Conservation (phyloP, 1,139 yeast genomes). For the Groenewaldozyma auringiensis region DNA sequence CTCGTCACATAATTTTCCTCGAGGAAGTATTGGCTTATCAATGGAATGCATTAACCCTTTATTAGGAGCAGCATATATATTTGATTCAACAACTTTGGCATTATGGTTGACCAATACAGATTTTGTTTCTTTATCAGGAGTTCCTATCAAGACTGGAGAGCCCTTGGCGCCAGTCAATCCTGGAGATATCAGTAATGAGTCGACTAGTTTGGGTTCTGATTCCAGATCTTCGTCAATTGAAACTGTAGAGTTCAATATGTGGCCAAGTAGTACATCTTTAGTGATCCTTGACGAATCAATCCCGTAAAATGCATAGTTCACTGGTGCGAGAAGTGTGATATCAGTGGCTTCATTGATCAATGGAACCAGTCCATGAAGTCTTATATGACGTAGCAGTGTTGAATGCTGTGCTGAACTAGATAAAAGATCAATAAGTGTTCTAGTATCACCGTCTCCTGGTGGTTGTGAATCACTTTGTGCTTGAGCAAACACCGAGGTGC, state of each 20-base stretch:
- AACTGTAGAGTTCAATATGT: constrained; percentile 28
- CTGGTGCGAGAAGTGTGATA: constrained; percentile 76
- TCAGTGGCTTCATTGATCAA: constrained; percentile 55
- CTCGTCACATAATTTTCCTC: constrained; percentile 39
- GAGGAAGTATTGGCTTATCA: constrained; percentile 42
- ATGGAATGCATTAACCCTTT: constrained; percentile 71
- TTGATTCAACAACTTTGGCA: constrained; percentile 51
- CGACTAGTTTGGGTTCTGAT: constrained; percentile 1
- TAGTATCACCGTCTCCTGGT: constrained; percentile 7
- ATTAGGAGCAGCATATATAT: constrained; percentile 59
- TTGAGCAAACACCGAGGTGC: background rate
- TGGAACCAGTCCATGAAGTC: constrained; percentile 62
- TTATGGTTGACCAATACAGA: constrained; percentile 18
- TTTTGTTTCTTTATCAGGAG: background rate
- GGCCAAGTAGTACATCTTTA: constrained; percentile 29
- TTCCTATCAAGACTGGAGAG: constrained; percentile 6
- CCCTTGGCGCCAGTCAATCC: constrained; percentile 6
- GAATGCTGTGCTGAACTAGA: constrained; percentile 71
- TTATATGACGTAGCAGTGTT: constrained; percentile 56
- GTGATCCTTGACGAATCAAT: constrained; percentile 23
- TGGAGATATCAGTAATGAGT: background rate
- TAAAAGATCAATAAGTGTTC: constrained; percentile 63
- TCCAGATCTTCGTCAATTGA: constrained; percentile 13
- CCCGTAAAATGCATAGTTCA: constrained; percentile 66
- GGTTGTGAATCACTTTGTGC: no score